phyloP scores from a whole-genome alignment of 1,284 basidiomycete genomes.

The Ceratorhiza oryzae-sativae region DNA sequence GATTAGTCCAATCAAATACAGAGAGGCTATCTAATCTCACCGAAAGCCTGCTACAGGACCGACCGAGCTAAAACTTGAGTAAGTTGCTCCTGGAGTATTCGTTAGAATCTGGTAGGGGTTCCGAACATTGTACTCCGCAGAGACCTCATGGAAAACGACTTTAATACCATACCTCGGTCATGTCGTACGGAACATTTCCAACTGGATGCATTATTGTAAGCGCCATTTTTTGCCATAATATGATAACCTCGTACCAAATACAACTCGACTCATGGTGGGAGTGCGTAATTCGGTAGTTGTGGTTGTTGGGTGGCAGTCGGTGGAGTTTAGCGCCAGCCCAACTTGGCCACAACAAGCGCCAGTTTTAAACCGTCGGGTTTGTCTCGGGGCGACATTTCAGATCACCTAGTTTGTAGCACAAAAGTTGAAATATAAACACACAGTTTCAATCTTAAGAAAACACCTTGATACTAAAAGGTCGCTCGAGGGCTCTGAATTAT shows the following conservation, averaged over 20 bases:
- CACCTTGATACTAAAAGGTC: no score
- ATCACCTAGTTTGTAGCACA: no score
- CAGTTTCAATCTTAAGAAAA: no score
- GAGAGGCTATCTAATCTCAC: slow-evolving; percentile 52
- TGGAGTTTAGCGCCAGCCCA: neutral
- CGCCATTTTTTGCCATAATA: neutral
- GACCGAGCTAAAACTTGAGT: slow-evolving; percentile 87
- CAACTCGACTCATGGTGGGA: slow-evolving; percentile 41
- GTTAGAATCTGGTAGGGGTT: neutral
- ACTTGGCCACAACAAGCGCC: no score
- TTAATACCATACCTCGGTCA: slow-evolving; percentile 67
- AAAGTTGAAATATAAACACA: no score
- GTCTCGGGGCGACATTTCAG: no score
- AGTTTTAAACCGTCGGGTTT: no score
- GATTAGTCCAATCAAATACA: neutral
- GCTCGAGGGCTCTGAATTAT: no score
- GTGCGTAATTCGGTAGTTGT: neutral
- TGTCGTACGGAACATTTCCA: slow-evolving; percentile 86
- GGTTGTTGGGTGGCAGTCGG: neutral
- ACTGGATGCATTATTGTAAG: slow-evolving; percentile 55
- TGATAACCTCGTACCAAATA: slow-evolving; percentile 41
- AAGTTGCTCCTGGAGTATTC: slow-evolving; percentile 65
- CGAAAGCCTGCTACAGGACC: slow-evolving; percentile 88
- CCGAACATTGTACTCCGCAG: neutral
- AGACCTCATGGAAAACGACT: neutral